phyloP scores from a whole-genome alignment of 2,329 filamentous ascomycete species.

The Sclerotinia subarctica region DNA sequence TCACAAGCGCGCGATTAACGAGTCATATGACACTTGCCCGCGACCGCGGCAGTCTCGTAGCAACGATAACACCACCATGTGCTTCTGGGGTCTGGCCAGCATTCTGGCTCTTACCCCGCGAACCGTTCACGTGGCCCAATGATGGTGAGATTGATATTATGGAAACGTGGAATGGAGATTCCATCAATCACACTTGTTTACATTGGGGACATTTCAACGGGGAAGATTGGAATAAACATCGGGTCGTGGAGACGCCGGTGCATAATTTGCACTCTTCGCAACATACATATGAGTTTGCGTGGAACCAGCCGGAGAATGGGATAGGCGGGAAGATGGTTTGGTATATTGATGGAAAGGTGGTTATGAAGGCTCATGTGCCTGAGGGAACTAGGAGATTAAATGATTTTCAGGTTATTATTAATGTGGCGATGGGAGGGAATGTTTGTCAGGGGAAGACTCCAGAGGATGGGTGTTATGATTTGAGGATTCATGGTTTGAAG shows the following conservation, averaged over 20 bases:
- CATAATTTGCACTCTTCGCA: conserved; percentile 46
- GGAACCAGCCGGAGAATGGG: conserved; percentile 48
- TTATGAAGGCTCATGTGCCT: conserved; percentile 56
- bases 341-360: conserved; percentile 56
- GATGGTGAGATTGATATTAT: conserved; percentile 61
- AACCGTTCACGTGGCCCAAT: conserved; percentile 56
- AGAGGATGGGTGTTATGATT: conserved; percentile 53
- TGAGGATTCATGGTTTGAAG: conserved; percentile 52
- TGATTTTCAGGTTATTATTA: conserved; percentile 55
- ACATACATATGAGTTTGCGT: conserved; percentile 54
- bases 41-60: conserved; percentile 51
- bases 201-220: conserved; percentile 57
- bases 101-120: conserved; percentile 57
- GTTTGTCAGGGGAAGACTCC: conserved; percentile 53
- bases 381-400: conserved; percentile 51
- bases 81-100: conserved; percentile 59
- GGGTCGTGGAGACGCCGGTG: conserved; percentile 51
- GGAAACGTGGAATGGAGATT: conserved; percentile 59
- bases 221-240: conserved; percentile 55
- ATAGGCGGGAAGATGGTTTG: conserved; percentile 50
- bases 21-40: conserved; percentile 50
- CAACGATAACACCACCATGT: conserved; percentile 50
- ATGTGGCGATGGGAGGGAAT: conserved; percentile 61
- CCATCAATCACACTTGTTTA: conserved; percentile 54
- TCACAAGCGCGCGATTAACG: conserved; percentile 55